Evolutionary conservation across 305 asterid species (phyloP), one percentile per base, ranked within the genome.

Genomic region (Solanum hybrid): DNA sequence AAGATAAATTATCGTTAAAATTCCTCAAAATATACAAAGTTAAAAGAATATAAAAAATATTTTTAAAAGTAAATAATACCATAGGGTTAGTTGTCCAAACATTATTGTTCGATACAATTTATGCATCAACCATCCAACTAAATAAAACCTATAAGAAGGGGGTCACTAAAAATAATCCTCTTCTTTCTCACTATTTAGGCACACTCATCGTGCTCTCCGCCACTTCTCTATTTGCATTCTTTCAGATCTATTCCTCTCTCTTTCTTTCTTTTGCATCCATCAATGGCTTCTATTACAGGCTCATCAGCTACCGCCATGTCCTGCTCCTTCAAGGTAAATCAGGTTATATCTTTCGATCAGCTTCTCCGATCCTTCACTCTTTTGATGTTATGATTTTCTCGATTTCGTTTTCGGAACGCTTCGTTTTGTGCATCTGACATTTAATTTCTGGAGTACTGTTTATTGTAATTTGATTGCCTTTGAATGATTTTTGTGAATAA

Each of bases 131-230:
- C 0, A 78, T n/a, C 19, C 79, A 78, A 78, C 32, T 3, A 37
- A 37, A 38, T 73, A 12, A 24, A 38, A 42, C 12, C 66, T 79
- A 40, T 42, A 81, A 40, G 26, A 27, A 81, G 19, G 8, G 24
- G 71, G 19, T 15, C 19, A 27, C 9, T 81, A 86, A 42, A 35
- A 31, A 66, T 15, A 60, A 31, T 31, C 72, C 73, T 90, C n/a
- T 88, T 45, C 10, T 11, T 35, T 14, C 56, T 77, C 86, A 27
- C 42, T n/a, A 45, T 27, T 60, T 82, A 19, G 78, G n/a, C 66
- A 93, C 95, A 64, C 95, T 91, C 98, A 93, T 95, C 90, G 98
- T 93, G 87, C 90, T 91, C 95, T 94, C 96, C 98, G 96, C 95
- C 95, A 88, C 94, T 92, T 90, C 89, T 86, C 89, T 40, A 37